These are phyloP conservation scores for Saccharum officinarum DNA, from an alignment of 176 grass and related monocot genomes.

Conservation along the genomic window DNA sequence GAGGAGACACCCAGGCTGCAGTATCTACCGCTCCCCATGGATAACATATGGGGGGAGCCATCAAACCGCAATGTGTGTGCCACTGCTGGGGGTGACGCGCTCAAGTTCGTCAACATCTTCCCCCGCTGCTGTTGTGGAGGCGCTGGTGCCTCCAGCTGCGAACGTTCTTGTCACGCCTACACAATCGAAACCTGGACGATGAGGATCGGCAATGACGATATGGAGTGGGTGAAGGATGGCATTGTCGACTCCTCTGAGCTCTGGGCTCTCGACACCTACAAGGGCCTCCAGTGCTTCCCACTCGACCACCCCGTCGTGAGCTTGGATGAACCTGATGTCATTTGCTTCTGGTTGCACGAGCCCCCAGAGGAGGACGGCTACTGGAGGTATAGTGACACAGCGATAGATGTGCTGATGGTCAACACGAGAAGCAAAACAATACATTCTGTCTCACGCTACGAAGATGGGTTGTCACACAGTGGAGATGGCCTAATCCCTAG, in stretches of 20 bases:
- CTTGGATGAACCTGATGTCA: not conserved
- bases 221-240: not conserved
- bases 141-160: not conserved
- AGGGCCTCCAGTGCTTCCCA: not conserved
- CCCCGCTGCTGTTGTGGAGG: not conserved
- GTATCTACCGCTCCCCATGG: not conserved
- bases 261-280: not conserved
- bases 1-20: not conserved
- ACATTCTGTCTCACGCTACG: not conserved
- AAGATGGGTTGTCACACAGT: no score
- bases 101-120: not conserved
- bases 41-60: no score
- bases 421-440: not conserved
- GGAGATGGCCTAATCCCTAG: not conserved
- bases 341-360: not conserved
- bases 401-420: not conserved
- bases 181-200: not conserved
- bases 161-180: not conserved
- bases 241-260: not conserved
- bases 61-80: not conserved
- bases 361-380: no score
- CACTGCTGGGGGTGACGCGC: not conserved
- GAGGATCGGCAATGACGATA: not conserved
- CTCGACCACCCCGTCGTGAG: not conserved
- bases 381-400: no score